phyloP scores from a whole-genome alignment of 768 basidiomycete genomes.

The Suillus subaureus region DNA sequence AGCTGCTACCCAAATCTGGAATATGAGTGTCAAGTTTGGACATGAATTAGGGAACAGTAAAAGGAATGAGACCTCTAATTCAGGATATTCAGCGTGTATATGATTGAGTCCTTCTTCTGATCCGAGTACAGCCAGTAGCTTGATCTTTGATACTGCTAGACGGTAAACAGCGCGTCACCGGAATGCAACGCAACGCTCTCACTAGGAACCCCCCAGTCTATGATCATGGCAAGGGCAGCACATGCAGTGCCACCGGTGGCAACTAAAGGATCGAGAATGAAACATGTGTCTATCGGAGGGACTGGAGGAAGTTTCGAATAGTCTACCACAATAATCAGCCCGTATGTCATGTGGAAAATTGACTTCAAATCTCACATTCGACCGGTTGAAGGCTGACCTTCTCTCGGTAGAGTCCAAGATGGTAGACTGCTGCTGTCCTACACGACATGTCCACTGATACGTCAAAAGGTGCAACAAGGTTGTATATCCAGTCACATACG shows the following conservation, averaged over 20 bases:
- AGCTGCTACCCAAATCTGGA: conserved; percentile 84
- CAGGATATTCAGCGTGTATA: conserved; percentile 69
- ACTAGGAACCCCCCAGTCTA: conserved; percentile 82
- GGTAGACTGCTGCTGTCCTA: conserved; percentile 84
- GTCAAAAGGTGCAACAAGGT: conserved; percentile 7
- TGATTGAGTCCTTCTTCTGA: conserved; percentile 72
- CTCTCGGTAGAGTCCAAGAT: conserved; percentile 88
- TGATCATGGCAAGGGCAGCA: conserved; percentile 85
- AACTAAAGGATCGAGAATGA: conserved; percentile 88
- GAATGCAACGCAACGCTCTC: conserved; percentile 19
- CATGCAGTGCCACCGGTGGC: conserved; percentile 93
- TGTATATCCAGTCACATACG: conserved; percentile 49
- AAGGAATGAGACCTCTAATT: conserved; percentile 64
- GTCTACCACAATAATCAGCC: conserved; percentile 47
- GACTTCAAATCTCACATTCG: conserved; percentile 62
- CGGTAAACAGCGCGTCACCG: conserved; percentile 5
- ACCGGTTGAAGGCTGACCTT: conserved; percentile 88
- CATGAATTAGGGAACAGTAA: background rate
- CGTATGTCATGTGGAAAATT: background rate
- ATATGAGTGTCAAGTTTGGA: conserved; percentile 9
- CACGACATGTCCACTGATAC: background rate
- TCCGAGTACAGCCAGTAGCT: conserved; percentile 80
- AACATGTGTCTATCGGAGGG: conserved; percentile 81
- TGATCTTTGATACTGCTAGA: conserved; percentile 64
- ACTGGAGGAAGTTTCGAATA: conserved; percentile 85